Base-by-base conservation (phyloP, 2,329 filamentous ascomycete genomes). In the Fusarium heterosporum region DNA sequence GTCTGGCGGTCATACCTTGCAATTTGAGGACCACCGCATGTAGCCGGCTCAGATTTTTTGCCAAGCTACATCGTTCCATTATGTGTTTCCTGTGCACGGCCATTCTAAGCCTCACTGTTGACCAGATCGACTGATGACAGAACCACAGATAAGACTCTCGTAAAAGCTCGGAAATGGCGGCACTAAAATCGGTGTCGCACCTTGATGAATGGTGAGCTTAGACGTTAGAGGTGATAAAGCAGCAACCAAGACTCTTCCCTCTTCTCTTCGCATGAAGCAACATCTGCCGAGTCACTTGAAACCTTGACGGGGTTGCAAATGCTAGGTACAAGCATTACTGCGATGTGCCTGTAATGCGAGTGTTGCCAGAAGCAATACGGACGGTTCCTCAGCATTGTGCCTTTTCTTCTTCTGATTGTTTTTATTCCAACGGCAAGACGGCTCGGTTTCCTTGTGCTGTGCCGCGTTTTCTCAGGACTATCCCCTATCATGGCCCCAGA, bases 401-500 rank as follows among this genome's bases (percentile, higher is more conserved):
- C 8, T 17, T 36, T 9, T 16, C 34, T n/a, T 51, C 45, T 41
- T 36, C 42, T 49, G 19, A 39, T 47, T 38, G 50, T 43, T 45
- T 48, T 61, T 43, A 42, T 28, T 46, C 25, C 49, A 22, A 47
- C 34, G 40, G 55, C 39, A 26, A 39, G 42, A 55, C 61, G 34
- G 45, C 61, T 60, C 32, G 32, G 51, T 42, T 51, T 55, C 50
- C 69, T 73, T 70, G 72, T 72, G 60, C 72, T 65, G 29, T 42
- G 28, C 30, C 26, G 26, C 50, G 40, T 47, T 49, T 36, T 19
- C 42, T 51, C 52, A 50, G 30, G 39, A 22, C 46, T 45, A 43
- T 57, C 54, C 63, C 67, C 55, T 72, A 69, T 69, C 70, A 64
- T 57, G 32, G 57, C 67, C 70, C 66, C 65, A 72, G 64, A 59